These are phyloP conservation scores for Chaetomium sp. DNA, from an alignment of 2,329 filamentous ascomycete genomes.

Conservation along the genomic window DNA sequence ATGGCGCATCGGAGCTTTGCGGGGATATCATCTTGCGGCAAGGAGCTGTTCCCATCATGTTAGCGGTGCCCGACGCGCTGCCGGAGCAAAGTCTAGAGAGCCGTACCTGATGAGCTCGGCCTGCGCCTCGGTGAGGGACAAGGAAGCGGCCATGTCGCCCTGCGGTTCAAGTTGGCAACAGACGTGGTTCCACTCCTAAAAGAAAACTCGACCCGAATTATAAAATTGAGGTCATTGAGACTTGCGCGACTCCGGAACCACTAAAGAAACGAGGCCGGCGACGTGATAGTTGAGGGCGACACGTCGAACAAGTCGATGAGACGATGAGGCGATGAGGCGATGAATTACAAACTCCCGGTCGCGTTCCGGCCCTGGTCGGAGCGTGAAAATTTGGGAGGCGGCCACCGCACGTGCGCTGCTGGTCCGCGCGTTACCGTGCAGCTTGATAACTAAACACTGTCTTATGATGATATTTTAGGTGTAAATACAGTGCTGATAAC, in stretches of 20 bases:
- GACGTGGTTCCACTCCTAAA: slow-evolving; percentile 18
- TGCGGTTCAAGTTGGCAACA: slow-evolving; percentile 22
- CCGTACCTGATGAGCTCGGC: slow-evolving; percentile 60
- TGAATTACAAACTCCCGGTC: background rate
- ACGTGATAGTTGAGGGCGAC: background rate
- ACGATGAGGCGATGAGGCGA: background rate
- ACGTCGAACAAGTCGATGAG: slow-evolving; percentile 8
- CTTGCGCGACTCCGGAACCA: slow-evolving; percentile 3
- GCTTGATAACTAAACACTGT: background rate
- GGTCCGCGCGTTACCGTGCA: slow-evolving; percentile 4
- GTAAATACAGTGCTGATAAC: background rate
- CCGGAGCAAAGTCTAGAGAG: background rate
- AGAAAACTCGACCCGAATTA: slow-evolving; percentile 1
- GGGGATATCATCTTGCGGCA: slow-evolving; percentile 84
- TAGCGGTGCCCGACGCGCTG: slow-evolving; percentile 18
- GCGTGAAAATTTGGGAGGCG: slow-evolving; percentile 11
- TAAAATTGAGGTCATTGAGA: slow-evolving; percentile 21
- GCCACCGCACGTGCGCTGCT: background rate
- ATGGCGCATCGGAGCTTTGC: slow-evolving; percentile 93
- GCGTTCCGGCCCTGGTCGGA: slow-evolving; percentile 9
- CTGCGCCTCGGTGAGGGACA: slow-evolving; percentile 52
- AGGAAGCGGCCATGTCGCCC: slow-evolving; percentile 35
- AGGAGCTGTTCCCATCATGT: slow-evolving; percentile 56
- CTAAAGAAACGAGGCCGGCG: background rate
- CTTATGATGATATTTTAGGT: background rate